phyloP scores from a whole-genome alignment of 805 yeast genomes.

The Cyberlindnera euphorbiiphila region DNA sequence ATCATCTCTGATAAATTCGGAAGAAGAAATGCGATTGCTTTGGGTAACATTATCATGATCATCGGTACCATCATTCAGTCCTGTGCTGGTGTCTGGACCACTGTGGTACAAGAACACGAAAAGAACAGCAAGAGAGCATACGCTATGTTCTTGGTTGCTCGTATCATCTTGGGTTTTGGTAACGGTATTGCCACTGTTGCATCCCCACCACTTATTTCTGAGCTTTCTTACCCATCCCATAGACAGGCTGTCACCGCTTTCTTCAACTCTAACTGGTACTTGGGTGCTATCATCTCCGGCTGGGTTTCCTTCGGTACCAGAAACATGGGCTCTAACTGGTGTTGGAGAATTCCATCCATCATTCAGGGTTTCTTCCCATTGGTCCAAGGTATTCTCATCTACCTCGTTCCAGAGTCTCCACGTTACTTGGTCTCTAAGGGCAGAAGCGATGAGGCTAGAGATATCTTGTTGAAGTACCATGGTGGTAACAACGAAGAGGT shows the following conservation, averaged over 20 bases:
- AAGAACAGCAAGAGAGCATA: conserved; percentile 20
- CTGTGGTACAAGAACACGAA: conserved; percentile 6
- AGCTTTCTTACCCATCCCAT: conserved; percentile 46
- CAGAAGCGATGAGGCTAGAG: conserved; percentile 40
- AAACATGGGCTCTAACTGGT: conserved; percentile 30
- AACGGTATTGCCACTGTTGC: conserved; percentile 39
- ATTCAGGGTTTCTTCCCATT: conserved; percentile 48
- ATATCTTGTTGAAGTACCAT: conserved; percentile 37
- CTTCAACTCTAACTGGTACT: conserved; percentile 49
- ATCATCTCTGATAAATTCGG: conserved; percentile 36
- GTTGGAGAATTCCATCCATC: conserved; percentile 54
- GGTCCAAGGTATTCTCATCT: conserved; percentile 35
- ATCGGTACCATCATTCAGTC: conserved; percentile 29
- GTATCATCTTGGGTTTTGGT: conserved; percentile 50
- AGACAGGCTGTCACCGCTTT: conserved; percentile 39
- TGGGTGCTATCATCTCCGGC: conserved; percentile 52
- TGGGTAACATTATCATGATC: conserved; percentile 25
- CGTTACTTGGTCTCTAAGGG: conserved; percentile 41
- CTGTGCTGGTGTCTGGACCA: conserved; percentile 25
- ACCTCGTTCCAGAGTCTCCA: conserved; percentile 48
- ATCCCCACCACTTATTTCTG: conserved; percentile 51
- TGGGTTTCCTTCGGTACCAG: conserved; percentile 48
- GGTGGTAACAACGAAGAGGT: conserved; percentile 31
- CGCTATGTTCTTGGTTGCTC: conserved; percentile 24
- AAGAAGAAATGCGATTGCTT: conserved; percentile 33